These are phyloP conservation scores for Fusarium mundagurra DNA, from an alignment of 2,329 filamentous ascomycete genomes.

Conservation along the genomic window DNA sequence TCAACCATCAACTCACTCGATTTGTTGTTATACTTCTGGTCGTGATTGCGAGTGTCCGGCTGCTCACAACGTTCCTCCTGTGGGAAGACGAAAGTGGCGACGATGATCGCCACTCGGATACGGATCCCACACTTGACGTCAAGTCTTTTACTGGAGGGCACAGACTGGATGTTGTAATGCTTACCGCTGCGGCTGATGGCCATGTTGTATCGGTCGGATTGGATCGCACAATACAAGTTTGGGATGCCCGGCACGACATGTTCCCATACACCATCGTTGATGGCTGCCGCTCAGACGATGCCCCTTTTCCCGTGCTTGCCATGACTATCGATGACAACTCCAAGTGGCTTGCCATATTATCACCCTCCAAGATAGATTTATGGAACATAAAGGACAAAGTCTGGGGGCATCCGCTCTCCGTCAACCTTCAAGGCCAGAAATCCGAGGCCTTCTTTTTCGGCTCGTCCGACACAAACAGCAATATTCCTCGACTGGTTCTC, in stretches of 20 bases:
- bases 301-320: slow-evolving; percentile 69
- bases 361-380: slow-evolving; percentile 65
- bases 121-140: slow-evolving; percentile 64
- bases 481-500: slow-evolving; percentile 63
- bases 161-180: slow-evolving; percentile 72
- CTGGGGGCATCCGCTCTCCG: slow-evolving; percentile 64
- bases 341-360: slow-evolving; percentile 73
- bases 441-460: slow-evolving; percentile 73
- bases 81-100: slow-evolving; percentile 68
- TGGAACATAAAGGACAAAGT: slow-evolving; percentile 69
- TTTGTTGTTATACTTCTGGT: slow-evolving; percentile 73
- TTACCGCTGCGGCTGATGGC: slow-evolving; percentile 70
- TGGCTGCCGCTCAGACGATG: slow-evolving; percentile 52
- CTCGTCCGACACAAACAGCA: slow-evolving; percentile 47
- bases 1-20: slow-evolving; percentile 65
- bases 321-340: slow-evolving; percentile 72
- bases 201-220: slow-evolving; percentile 75
- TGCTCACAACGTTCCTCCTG: slow-evolving; percentile 79
- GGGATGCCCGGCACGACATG: slow-evolving; percentile 64
- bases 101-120: slow-evolving; percentile 57
- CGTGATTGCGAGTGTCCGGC: slow-evolving; percentile 69
- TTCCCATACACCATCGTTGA: slow-evolving; percentile 54
- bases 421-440: slow-evolving; percentile 63
- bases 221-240: slow-evolving; percentile 74
- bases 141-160: slow-evolving; percentile 72